Percentiles rank a stretch among this genome's conserved stretches.
phyloP scores from a whole-genome alignment of 495 filamentous ascomycete species.

The Monascus purpureus region DNA sequence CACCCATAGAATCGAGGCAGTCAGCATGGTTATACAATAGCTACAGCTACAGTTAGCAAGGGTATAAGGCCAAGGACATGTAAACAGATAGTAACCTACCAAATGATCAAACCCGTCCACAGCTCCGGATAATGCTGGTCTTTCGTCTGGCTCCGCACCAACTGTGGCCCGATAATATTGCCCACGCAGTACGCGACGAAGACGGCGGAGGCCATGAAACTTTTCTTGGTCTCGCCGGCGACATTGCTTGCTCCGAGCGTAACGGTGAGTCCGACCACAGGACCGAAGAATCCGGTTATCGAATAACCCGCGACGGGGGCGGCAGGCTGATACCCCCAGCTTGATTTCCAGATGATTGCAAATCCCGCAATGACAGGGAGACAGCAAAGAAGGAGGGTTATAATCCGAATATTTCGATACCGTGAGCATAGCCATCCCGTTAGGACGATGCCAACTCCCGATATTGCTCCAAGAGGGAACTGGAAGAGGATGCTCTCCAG shows the following conservation, averaged over 20 bases:
- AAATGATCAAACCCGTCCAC: conserved; percentile 58
- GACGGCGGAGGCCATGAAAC: conserved; percentile 53
- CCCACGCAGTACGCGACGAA: conserved; percentile 66
- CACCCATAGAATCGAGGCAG: conserved; percentile 39
- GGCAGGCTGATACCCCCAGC: conserved; percentile 47
- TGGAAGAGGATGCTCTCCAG: conserved; percentile 58
- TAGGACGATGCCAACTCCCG: conserved; percentile 47
- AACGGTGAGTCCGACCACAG: conserved; percentile 50
- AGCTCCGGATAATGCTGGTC: conserved; percentile 52
- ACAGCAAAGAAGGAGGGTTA: conserved; percentile 48
- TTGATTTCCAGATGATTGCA: conserved; percentile 58
- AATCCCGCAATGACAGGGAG: conserved; percentile 62
- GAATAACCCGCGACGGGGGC: conserved; percentile 55
- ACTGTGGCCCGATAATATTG: conserved; percentile 59
- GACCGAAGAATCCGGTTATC: conserved; percentile 57
- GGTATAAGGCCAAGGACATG: background rate
- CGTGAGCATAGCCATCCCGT: conserved; percentile 46
- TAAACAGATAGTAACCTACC: conserved; percentile 26
- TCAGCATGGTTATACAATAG: conserved; percentile 52
- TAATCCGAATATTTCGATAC: conserved; percentile 48
- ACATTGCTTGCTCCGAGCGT: conserved; percentile 57
- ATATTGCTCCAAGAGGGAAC: conserved; percentile 54
- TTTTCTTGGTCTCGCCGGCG: conserved; percentile 68
- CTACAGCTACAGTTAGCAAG: conserved; percentile 18
- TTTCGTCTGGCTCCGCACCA: conserved; percentile 47